phyloP scores from a whole-genome alignment of 169 alveolate genomes.

The Eimeria falciformis region DNA sequence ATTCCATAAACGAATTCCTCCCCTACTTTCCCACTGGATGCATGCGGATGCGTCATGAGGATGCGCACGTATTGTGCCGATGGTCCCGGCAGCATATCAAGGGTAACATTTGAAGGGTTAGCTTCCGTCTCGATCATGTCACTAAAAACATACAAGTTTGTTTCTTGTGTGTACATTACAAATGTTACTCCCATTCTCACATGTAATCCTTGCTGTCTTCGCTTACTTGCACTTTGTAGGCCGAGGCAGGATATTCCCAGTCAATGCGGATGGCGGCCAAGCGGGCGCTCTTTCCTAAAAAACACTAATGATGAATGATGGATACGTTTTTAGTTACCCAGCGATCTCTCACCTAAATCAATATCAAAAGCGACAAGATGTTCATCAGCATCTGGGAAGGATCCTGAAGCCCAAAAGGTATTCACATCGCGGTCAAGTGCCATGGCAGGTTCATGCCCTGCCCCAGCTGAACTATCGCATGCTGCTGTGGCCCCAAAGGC shows the following conservation, averaged over 20 bases:
- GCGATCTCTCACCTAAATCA: conserved; percentile 59
- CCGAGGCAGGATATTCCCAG: conserved; percentile 94
- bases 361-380: conserved; percentile 73
- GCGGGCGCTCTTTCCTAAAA: conserved; percentile 48
- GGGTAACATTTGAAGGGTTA: conserved; percentile 85
- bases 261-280: conserved; percentile 82
- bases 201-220: conserved; percentile 85
- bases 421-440: conserved; percentile 81
- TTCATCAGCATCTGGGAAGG: conserved; percentile 79
- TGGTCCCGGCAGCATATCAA: conserved; percentile 84
- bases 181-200: conserved; percentile 66
- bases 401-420: conserved; percentile 84
- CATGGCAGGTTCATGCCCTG: conserved; percentile 73
- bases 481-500: conserved; percentile 78
- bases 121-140: conserved; percentile 81
- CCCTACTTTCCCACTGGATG: conserved; percentile 89
- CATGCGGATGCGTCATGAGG: conserved; percentile 91
- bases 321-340: background rate
- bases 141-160: background rate
- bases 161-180: background rate
- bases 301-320: background rate
- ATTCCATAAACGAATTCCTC: conserved; percentile 90
- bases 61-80: conserved; percentile 86
- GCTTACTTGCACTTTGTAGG: conserved; percentile 87
- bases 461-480: conserved; percentile 73